Percentiles rank a stretch among this genome's conserved stretches.
phyloP scores from a whole-genome alignment of 2,329 filamentous ascomycete genomes.

The Phyllosticta paracitricarpa region DNA sequence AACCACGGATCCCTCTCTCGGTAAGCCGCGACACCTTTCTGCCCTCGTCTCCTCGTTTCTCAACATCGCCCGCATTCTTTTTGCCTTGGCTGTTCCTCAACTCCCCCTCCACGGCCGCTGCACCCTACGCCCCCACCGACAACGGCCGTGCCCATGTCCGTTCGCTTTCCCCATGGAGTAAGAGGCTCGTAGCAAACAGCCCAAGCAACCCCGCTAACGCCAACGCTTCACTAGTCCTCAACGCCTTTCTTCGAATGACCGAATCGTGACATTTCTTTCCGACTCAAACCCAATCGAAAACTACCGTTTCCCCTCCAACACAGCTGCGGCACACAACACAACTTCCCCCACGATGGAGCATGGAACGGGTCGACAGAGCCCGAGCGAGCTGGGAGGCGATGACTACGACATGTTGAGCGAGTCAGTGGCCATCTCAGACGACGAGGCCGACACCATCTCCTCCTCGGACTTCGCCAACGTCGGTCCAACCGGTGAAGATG shows the following conservation, averaged over 20 bases:
- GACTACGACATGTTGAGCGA: background rate
- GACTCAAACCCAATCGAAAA: background rate
- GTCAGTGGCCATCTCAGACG: background rate
- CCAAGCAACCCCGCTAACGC: background rate
- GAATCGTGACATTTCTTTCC: background rate
- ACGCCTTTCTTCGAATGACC: background rate
- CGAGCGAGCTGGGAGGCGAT: background rate
- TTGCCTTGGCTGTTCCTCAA: background rate
- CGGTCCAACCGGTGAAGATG: conserved; percentile 3
- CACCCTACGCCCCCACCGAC: background rate
- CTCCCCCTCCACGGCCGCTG: background rate
- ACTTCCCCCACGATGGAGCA: background rate
- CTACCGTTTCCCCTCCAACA: too few relatives aligned
- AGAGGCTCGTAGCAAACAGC: background rate
- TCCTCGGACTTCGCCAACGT: conserved; percentile 5
- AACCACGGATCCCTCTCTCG: conserved; percentile 1
- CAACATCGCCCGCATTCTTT: conserved; percentile 3
- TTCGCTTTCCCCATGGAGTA: background rate
- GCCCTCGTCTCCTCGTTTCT: background rate
- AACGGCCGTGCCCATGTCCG: background rate
- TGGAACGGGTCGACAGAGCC: background rate
- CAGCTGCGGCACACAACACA: background rate
- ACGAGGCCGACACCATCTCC: conserved; percentile 8
- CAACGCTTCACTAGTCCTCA: background rate
- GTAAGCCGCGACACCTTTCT: conserved; percentile 6